Conservation (phyloP, 83 land plant species). For the Picea abies region DNA sequence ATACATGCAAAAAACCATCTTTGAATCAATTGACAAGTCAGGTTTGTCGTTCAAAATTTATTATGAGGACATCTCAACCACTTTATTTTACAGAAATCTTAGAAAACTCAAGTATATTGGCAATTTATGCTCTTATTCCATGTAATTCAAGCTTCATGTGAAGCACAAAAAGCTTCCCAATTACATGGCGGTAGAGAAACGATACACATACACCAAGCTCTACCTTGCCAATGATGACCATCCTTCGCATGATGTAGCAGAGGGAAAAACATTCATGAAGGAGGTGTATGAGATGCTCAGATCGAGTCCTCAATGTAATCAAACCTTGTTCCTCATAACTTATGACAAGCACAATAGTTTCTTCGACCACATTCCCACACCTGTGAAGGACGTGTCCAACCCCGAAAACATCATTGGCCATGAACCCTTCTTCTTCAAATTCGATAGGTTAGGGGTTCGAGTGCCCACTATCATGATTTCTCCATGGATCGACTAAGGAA, state of each 20-base stretch:
- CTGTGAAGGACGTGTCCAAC: slow-evolving; percentile 22
- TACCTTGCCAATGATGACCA: slow-evolving; percentile 65
- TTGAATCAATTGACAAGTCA: slow-evolving; percentile 66
- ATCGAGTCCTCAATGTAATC: slow-evolving; percentile 67
- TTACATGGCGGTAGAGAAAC: too few relatives aligned
- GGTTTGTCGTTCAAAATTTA: slow-evolving; percentile 64
- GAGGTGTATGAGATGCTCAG: slow-evolving; percentile 63
- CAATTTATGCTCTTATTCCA: slow-evolving; percentile 41
- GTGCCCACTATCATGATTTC: slow-evolving; percentile 34
- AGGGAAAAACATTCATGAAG: slow-evolving; percentile 61
- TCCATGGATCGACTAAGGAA: slow-evolving; percentile 73
- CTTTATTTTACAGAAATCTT: slow-evolving; percentile 68
- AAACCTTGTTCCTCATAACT: slow-evolving; percentile 56
- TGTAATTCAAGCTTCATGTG: slow-evolving; percentile 22
- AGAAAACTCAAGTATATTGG: slow-evolving; percentile 28
- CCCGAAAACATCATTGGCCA: slow-evolving; percentile 39
- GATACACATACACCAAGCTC: slow-evolving; percentile 10
- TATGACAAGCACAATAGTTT: slow-evolving; percentile 76
- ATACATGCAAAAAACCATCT: slow-evolving; percentile 79
- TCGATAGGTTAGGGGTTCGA: slow-evolving; percentile 45
- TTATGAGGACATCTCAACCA: slow-evolving; percentile 64
- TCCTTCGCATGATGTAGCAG: slow-evolving; percentile 60
- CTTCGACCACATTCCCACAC: slow-evolving; percentile 71
- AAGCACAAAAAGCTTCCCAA: too few relatives aligned
- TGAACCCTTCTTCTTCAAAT: slow-evolving; percentile 44